phyloP scores from a whole-genome alignment of 176 grass and related monocot genomes.

The Melocanna baccifera region DNA sequence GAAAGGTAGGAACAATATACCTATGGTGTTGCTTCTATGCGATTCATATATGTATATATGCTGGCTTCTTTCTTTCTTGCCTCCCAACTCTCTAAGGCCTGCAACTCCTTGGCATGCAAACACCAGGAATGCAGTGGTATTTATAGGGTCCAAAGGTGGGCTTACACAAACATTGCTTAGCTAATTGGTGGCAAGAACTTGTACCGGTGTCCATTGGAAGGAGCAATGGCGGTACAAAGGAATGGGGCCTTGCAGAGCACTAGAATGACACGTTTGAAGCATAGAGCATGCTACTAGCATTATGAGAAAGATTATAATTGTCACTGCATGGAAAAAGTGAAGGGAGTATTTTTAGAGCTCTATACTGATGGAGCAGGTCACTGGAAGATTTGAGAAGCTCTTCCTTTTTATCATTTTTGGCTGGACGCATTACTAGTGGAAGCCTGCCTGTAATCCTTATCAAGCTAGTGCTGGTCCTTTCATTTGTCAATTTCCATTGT shows the following conservation, averaged over 20 bases:
- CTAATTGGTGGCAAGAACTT: slow-evolving; percentile 4
- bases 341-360: background rate
- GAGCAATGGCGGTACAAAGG: background rate
- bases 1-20: background rate
- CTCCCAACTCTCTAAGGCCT: background rate
- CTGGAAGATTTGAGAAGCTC: background rate
- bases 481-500: background rate
- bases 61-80: background rate
- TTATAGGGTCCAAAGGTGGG: slow-evolving; percentile 17
- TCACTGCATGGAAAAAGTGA: background rate
- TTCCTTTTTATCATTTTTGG: slow-evolving; percentile 24
- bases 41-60: background rate
- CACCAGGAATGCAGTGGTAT: background rate
- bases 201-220: slow-evolving; percentile 33
- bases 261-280: slow-evolving; percentile 22
- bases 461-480: slow-evolving; percentile 22
- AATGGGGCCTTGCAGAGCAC: background rate
- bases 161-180: background rate
- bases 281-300: background rate
- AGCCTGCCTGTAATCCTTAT: background rate
- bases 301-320: background rate
- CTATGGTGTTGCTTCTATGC: background rate
- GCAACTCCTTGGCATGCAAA: background rate
- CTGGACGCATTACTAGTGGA: slow-evolving; percentile 17
- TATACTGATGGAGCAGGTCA: background rate